These are phyloP conservation scores for Flaveria floridana DNA, from an alignment of 140 eudicot species.

Conservation along the genomic window DNA sequence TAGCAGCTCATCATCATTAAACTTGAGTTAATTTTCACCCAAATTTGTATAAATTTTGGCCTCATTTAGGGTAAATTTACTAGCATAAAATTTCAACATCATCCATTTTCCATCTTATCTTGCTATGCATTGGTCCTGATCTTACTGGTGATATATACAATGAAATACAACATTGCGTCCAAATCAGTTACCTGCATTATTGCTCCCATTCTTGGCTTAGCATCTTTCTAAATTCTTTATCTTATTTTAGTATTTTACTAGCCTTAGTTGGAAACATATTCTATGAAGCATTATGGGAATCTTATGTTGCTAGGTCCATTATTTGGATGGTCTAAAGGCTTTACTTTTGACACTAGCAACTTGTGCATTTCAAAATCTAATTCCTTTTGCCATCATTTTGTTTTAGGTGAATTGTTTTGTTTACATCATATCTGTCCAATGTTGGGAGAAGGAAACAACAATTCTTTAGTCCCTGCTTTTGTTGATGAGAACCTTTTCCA, in stretches of 20 bases:
- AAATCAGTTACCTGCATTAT: conserved; percentile 24
- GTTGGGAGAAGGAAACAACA: conserved; percentile 68
- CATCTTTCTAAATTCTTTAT: conserved; percentile 22
- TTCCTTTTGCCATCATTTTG: conserved; percentile 29
- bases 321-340: conserved; percentile 29
- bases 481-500: conserved; percentile 56
- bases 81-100: not conserved
- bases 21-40: not conserved
- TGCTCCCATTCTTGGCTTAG: conserved; percentile 28
- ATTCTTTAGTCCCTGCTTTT: conserved; percentile 50
- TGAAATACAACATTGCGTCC: not conserved
- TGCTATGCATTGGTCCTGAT: not conserved
- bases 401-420: conserved; percentile 38
- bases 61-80: not conserved
- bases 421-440: conserved; percentile 34
- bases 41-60: not conserved
- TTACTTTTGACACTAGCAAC: conserved; percentile 29
- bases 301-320: conserved; percentile 33
- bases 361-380: conserved; percentile 37
- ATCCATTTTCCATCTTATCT: conserved; percentile 13
- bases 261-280: conserved; percentile 35
- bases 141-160: conserved; percentile 9
- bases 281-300: conserved; percentile 35
- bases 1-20: not conserved
- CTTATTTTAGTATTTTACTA: conserved; percentile 6